Conservation (phyloP, 306 rosid species). For the Datisca glomerata region DNA sequence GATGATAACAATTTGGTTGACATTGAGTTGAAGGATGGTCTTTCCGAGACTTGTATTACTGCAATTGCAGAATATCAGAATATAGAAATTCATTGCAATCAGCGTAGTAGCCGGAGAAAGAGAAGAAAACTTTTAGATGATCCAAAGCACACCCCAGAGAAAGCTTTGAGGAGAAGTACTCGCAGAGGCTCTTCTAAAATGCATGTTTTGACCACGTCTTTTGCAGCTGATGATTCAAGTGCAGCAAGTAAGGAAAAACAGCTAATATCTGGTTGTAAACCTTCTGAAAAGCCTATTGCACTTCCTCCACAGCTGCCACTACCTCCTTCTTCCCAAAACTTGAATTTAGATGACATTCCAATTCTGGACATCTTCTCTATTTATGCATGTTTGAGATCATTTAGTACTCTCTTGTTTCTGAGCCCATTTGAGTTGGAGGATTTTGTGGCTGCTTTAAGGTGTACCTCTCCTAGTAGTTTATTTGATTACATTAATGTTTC, state of each 20-base stretch:
- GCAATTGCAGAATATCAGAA: slow-evolving; percentile 22
- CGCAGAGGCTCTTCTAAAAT: slow-evolving; percentile 63
- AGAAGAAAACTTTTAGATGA: slow-evolving; percentile 41
- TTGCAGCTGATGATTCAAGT: slow-evolving; percentile 35
- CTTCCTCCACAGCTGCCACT: slow-evolving; percentile 43
- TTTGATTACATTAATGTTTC: slow-evolving; percentile 77
- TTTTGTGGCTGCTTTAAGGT: slow-evolving; percentile 55
- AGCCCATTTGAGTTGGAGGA: slow-evolving; percentile 95
- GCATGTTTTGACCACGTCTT: slow-evolving; percentile 11
- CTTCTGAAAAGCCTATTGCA: slow-evolving; percentile 26
- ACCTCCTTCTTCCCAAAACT: slow-evolving; percentile 72
- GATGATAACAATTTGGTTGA: slow-evolving; percentile 23
- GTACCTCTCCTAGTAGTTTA: slow-evolving; percentile 49
- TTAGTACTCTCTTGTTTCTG: slow-evolving; percentile 73
- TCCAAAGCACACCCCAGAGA: slow-evolving; percentile 27
- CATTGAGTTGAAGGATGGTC: slow-evolving; percentile 30
- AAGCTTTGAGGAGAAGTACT: slow-evolving; percentile 85
- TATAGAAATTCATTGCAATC: slow-evolving; percentile 30
- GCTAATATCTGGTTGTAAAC: slow-evolving; percentile 21
- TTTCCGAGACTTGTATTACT: slow-evolving; percentile 33
- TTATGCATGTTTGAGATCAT: slow-evolving; percentile 74
- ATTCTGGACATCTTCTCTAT: slow-evolving; percentile 79
- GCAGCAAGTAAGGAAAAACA: slow-evolving; percentile 50
- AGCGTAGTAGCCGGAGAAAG: slow-evolving; percentile 41
- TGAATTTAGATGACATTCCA: slow-evolving; percentile 60